Evolutionary conservation across 805 yeast genomes (phyloP).

Genomic region (Barnettozyma californica): DNA sequence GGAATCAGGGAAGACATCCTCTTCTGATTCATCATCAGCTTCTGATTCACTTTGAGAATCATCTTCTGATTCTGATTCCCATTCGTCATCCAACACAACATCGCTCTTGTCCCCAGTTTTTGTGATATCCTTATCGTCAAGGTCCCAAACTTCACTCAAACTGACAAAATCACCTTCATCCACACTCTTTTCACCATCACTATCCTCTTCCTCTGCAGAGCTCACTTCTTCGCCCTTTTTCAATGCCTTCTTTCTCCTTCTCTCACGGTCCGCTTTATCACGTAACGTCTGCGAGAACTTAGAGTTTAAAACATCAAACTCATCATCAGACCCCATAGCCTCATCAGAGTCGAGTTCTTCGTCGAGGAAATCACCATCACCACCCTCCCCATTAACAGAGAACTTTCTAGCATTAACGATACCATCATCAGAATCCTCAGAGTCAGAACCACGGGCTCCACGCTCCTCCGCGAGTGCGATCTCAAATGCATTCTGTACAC

Average conservation of each 20-base stretch:
- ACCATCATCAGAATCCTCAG: slow-evolving; percentile 30
- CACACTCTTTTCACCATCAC: slow-evolving; percentile 47
- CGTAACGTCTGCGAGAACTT: slow-evolving; percentile 66
- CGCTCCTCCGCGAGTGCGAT: slow-evolving; percentile 30
- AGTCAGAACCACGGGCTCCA: slow-evolving; percentile 25
- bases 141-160: slow-evolving; percentile 85
- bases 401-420: slow-evolving; percentile 32
- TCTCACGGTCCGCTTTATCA: slow-evolving; percentile 41
- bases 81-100: slow-evolving; percentile 18
- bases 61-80: slow-evolving; percentile 24
- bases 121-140: slow-evolving; percentile 52
- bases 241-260: slow-evolving; percentile 16
- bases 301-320: slow-evolving; percentile 55
- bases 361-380: slow-evolving; percentile 40
- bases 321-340: slow-evolving; percentile 80
- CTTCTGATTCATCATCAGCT: slow-evolving; percentile 29
- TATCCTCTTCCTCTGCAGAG: slow-evolving; percentile 38
- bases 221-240: slow-evolving; percentile 29
- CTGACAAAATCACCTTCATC: slow-evolving; percentile 75
- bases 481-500: slow-evolving; percentile 48
- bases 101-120: slow-evolving; percentile 24
- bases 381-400: slow-evolving; percentile 23
- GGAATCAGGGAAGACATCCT: neutral
- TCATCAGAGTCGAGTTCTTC: slow-evolving; percentile 83
- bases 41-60: slow-evolving; percentile 25